phyloP scores from a whole-genome alignment of 1,139 yeast species.

The Chernovozyma aurita region DNA sequence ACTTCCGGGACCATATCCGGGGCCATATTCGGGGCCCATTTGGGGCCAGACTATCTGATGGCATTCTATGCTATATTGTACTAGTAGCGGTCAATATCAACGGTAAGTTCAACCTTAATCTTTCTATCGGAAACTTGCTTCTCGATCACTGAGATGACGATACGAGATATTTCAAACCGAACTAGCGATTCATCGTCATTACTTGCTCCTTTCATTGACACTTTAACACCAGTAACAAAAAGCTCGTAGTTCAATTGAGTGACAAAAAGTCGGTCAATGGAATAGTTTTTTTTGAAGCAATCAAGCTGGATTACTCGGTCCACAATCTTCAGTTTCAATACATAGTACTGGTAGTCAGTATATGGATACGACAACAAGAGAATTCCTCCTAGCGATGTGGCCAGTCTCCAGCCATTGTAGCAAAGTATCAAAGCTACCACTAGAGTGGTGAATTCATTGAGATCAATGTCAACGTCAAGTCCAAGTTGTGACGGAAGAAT shows the following conservation, averaged over 20 bases:
- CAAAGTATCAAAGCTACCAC: conserved; percentile 47
- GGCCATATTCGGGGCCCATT: too few species aligned
- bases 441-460: conserved; percentile 49
- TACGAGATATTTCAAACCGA: conserved; percentile 48
- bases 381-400: conserved; percentile 47
- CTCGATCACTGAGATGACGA: conserved; percentile 33
- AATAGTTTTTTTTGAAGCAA: conserved; percentile 46
- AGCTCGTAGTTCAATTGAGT: conserved; percentile 60
- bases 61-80: too few species aligned
- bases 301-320: conserved; percentile 42
- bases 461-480: conserved; percentile 30
- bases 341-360: conserved; percentile 34
- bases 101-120: conserved; percentile 51
- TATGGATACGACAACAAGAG: conserved; percentile 52
- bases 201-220: conserved; percentile 64
- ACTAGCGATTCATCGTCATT: conserved; percentile 62
- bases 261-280: conserved; percentile 46
- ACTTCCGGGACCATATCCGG: too few species aligned
- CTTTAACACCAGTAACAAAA: conserved; percentile 50
- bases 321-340: conserved; percentile 29
- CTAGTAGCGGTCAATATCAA: conserved; percentile 52
- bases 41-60: too few species aligned
- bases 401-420: conserved; percentile 52
- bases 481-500: conserved; percentile 26
- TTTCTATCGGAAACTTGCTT: conserved; percentile 20